These are phyloP conservation scores for Microbotryum intermedium DNA, from an alignment of 1,284 basidiomycete species.

Conservation along the genomic window DNA sequence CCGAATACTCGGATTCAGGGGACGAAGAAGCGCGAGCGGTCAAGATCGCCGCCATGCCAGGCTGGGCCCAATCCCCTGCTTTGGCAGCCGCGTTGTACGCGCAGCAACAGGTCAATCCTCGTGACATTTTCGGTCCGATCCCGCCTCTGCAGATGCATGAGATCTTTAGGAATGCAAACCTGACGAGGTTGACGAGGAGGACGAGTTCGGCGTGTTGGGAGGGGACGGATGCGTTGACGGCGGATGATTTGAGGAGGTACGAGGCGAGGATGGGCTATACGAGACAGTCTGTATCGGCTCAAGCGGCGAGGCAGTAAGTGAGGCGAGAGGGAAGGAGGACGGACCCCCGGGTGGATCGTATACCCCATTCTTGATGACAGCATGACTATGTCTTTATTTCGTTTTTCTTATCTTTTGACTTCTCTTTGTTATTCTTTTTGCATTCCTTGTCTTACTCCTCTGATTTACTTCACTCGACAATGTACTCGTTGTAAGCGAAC, in stretches of 20 bases:
- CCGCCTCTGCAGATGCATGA: conserved; percentile 73
- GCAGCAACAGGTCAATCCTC: conserved; percentile 72
- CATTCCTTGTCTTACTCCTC: too few relatives aligned
- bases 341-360: too few relatives aligned
- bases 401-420: too few relatives aligned
- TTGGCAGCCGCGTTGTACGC: conserved; percentile 63
- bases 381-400: too few relatives aligned
- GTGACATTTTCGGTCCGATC: conserved; percentile 82
- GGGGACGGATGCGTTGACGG: conserved; percentile 70
- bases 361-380: too few relatives aligned
- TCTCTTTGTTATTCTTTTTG: too few relatives aligned
- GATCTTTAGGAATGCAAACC: conserved; percentile 54
- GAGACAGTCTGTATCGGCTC: neutral
- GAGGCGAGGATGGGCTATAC: conserved; percentile 78
- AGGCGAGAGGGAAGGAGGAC: too few relatives aligned
- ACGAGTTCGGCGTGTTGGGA: conserved; percentile 92
- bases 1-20: conserved; percentile 82
- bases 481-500: too few relatives aligned
- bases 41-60: conserved; percentile 58
- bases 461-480: too few relatives aligned
- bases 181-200: conserved; percentile 61
- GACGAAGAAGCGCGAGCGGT: conserved; percentile 70
- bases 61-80: conserved; percentile 85
- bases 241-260: conserved; percentile 75
- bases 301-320: too few relatives aligned